Conservation (phyloP, 768 basidiomycete species). For the Lentinula boryana region DNA sequence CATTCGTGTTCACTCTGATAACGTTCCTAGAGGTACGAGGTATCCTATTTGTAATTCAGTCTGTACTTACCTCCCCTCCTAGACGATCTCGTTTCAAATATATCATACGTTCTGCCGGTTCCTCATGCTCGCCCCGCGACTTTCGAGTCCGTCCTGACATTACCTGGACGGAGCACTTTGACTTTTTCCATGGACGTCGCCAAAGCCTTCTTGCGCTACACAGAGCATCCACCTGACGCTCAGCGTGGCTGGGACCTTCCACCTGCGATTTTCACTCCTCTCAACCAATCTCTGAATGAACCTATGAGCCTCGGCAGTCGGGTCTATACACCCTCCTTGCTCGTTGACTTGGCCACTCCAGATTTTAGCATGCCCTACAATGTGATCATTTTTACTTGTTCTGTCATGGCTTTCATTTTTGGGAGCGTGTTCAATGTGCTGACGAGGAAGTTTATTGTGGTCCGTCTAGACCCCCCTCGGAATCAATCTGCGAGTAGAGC, state of each 20-base stretch:
- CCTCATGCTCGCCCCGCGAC: conserved; percentile 73
- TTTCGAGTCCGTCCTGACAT: conserved; percentile 59
- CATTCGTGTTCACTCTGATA: conserved; percentile 45
- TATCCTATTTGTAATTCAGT: background rate
- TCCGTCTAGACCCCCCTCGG: conserved; percentile 19
- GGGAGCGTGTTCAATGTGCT: conserved; percentile 87
- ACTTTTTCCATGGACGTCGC: conserved; percentile 67
- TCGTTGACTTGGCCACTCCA: conserved; percentile 94
- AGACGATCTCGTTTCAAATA: conserved; percentile 61
- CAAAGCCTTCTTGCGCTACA: conserved; percentile 87
- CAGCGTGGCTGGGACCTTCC: conserved; percentile 94
- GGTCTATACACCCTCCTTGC: conserved; percentile 75
- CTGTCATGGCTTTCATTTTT: conserved; percentile 87
- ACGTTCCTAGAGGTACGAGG: conserved; percentile 26
- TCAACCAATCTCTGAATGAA: conserved; percentile 11
- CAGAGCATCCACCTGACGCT: conserved; percentile 94
- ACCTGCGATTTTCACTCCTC: conserved; percentile 66
- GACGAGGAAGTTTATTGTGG: conserved; percentile 73
- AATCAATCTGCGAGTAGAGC: background rate
- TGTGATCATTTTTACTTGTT: conserved; percentile 95
- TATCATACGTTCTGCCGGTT: conserved; percentile 63
- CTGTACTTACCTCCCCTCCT: conserved; percentile 2
- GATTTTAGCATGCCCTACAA: conserved; percentile 99
- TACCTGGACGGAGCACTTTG: conserved; percentile 67
- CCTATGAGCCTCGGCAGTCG: conserved; percentile 22